Evolutionary conservation across 1,284 basidiomycete genomes (phyloP).

Genomic region (Trametes hirsuta): DNA sequence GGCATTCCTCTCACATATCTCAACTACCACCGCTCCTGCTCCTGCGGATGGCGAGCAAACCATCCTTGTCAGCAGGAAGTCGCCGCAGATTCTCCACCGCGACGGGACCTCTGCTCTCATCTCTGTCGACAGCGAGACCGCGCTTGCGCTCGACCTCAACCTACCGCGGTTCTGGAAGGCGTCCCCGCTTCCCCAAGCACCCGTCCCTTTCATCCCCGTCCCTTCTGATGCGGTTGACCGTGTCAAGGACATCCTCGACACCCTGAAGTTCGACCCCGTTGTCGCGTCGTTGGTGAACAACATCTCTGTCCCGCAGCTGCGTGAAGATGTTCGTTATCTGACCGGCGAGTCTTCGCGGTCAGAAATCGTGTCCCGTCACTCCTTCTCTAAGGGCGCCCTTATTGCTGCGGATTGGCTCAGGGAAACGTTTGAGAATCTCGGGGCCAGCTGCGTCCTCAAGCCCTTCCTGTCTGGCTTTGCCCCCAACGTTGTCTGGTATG

Average conservation of each 20-base stretch:
- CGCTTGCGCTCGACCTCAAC: slow-evolving; percentile 47
- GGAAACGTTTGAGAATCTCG: slow-evolving; percentile 67
- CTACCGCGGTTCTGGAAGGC: slow-evolving; percentile 68
- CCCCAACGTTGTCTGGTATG: slow-evolving; percentile 83
- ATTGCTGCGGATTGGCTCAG: slow-evolving; percentile 80
- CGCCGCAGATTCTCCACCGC: slow-evolving; percentile 43
- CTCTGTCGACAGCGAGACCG: slow-evolving; percentile 42
- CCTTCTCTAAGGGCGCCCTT: slow-evolving; percentile 71
- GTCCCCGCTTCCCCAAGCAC: slow-evolving; percentile 50
- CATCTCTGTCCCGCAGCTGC: slow-evolving; percentile 65
- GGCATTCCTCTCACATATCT: slow-evolving; percentile 32
- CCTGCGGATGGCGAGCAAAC: slow-evolving; percentile 28
- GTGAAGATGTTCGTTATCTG: slow-evolving; percentile 74
- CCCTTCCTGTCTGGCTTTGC: slow-evolving; percentile 73
- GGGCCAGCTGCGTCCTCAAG: slow-evolving; percentile 71
- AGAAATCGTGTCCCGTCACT: slow-evolving; percentile 74
- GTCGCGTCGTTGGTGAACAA: slow-evolving; percentile 66
- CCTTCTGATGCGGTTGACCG: slow-evolving; percentile 50
- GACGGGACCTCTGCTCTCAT: slow-evolving; percentile 48
- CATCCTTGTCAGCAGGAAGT: slow-evolving; percentile 31
- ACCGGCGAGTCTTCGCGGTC: slow-evolving; percentile 78
- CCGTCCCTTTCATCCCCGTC: slow-evolving; percentile 55
- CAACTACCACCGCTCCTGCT: slow-evolving; percentile 21
- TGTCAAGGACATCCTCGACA: slow-evolving; percentile 51
- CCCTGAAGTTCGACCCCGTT: slow-evolving; percentile 59